A percentile compares a stretch with the other conserved stretches of the same genome.
Conservation (phyloP, 345 rosid genomes). For the Balakata baccata region DNA sequence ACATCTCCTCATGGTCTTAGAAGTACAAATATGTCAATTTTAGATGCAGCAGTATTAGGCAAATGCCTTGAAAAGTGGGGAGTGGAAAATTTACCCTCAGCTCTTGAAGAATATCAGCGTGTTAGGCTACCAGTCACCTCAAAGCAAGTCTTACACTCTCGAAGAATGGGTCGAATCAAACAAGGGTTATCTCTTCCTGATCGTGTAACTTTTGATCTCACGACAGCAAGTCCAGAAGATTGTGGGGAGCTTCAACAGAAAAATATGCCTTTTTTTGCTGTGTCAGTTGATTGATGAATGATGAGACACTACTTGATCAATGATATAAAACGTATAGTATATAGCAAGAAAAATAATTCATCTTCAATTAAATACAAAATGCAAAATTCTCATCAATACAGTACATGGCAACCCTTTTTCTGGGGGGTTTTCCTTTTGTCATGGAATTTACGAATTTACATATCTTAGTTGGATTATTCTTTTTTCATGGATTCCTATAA, state of each 20-base stretch:
- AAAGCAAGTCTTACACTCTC: constrained; percentile 58
- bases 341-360: not conserved
- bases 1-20: constrained; percentile 69
- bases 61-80: constrained; percentile 58
- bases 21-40: constrained; percentile 82
- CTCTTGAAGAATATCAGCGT: constrained; percentile 67
- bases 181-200: constrained; percentile 52
- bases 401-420: too few relatives aligned
- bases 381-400: too few relatives aligned
- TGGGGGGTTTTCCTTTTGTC: too few relatives aligned
- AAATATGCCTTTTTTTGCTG: constrained; percentile 52
- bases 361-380: too few relatives aligned
- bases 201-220: constrained; percentile 34
- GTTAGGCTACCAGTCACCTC: constrained; percentile 56
- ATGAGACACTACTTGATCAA: not conserved
- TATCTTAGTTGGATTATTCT: too few relatives aligned
- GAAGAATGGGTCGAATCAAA: constrained; percentile 55
- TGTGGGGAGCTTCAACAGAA: constrained; percentile 51
- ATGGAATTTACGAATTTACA: too few relatives aligned
- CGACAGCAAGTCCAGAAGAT: constrained; percentile 28
- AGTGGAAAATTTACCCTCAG: constrained; percentile 36
- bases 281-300: constrained; percentile 19
- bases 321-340: not conserved
- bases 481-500: too few relatives aligned
- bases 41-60: constrained; percentile 69